A percentile compares a stretch with the other conserved stretches of the same genome.
phyloP scores from a whole-genome alignment of 73 alveolate genomes.

The Paramecium biaurelia region DNA sequence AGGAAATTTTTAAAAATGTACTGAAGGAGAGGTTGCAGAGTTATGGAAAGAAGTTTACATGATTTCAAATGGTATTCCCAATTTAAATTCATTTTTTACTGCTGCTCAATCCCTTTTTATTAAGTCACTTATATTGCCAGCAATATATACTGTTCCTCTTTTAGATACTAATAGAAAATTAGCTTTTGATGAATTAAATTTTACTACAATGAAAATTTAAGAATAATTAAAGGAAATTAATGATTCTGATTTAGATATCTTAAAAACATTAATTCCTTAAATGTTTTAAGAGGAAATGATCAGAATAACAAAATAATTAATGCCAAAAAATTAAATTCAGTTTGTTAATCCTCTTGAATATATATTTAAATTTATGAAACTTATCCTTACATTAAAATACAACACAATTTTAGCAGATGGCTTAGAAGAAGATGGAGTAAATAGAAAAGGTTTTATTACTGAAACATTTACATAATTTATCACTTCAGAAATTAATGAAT shows the following conservation, averaged over 20 bases:
- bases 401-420: constrained; percentile 18
- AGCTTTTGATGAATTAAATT: neutral
- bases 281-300: neutral
- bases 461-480: neutral
- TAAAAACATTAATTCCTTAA: neutral
- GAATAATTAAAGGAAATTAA: neutral
- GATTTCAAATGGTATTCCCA: constrained; percentile 48
- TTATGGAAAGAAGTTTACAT: constrained; percentile 32
- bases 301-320: neutral
- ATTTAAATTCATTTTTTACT: constrained; percentile 35
- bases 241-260: neutral
- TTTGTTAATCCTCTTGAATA: neutral
- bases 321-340: neutral
- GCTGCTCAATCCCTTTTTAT: constrained; percentile 36
- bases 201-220: neutral
- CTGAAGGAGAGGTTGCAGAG: constrained; percentile 17
- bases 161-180: neutral
- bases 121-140: neutral
- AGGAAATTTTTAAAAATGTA: constrained; percentile 26
- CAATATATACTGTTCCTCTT: neutral
- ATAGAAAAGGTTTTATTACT: neutral
- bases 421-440: neutral
- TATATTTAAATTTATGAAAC: neutral
- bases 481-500: neutral
- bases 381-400: neutral